A percentile compares a stretch with the other conserved stretches of the same genome.
These are phyloP conservation scores for Candida parachauliodes DNA, from an alignment of 805 yeast genomes.

Conservation along the genomic window DNA sequence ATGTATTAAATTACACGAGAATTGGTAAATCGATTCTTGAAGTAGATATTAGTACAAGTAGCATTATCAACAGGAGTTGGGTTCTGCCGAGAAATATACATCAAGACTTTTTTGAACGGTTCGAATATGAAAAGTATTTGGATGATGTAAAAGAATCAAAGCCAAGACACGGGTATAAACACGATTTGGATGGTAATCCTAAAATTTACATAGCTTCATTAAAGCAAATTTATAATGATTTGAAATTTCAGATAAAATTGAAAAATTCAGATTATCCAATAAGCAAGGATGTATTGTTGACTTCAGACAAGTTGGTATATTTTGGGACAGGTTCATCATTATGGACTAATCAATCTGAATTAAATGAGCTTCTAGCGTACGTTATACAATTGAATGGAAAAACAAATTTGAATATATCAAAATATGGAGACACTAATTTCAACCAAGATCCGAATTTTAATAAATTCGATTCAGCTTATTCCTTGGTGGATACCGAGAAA, in stretches of 20 bases:
- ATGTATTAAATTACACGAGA: conserved; percentile 36
- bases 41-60: conserved; percentile 61
- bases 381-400: conserved; percentile 20
- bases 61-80: conserved; percentile 53
- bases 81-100: conserved; percentile 48
- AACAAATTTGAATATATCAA: conserved; percentile 5
- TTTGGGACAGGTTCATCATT: conserved; percentile 22
- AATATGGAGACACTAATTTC: conserved; percentile 7
- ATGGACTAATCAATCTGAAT: conserved; percentile 30
- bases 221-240: conserved; percentile 57
- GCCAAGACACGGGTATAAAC: conserved; percentile 10
- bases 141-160: conserved; percentile 2
- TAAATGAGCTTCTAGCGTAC: conserved; percentile 28
- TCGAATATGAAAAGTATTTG: conserved; percentile 10
- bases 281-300: conserved; percentile 7
- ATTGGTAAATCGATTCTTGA: conserved; percentile 66
- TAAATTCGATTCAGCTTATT: conserved; percentile 25
- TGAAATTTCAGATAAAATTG: conserved; percentile 44
- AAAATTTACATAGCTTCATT: conserved; percentile 44
- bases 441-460: conserved; percentile 7
- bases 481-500: conserved; percentile 23
- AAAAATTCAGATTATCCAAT: conserved; percentile 7
- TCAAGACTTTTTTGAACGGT: conserved; percentile 42
- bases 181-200: conserved; percentile 11
- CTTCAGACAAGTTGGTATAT: conserved; percentile 8